Base-by-base conservation (phyloP, 2,329 filamentous ascomycete species). In the Colletotrichum liaoningense region DNA sequence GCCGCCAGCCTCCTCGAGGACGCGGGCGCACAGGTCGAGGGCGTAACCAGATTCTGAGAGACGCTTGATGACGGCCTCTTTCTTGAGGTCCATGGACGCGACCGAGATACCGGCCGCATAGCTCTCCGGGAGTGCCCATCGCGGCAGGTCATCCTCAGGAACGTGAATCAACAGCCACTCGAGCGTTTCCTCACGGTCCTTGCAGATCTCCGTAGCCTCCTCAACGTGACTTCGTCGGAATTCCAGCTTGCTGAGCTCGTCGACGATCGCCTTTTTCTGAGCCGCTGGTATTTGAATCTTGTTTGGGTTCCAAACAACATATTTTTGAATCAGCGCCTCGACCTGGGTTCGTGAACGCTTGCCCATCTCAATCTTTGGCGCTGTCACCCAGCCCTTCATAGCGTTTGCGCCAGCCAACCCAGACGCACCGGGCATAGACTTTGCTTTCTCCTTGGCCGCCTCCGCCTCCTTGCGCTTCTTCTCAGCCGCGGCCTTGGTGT, bases 161-260 rank as follows among this genome's bases (percentile, higher is more conserved):
- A 99, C 95, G 82, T 99, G 96, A 64, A 98, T 95, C 62, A 99
- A 88, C 19, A 99, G 88, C 97, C 97, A 99, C 81, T 98, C 96
- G 2, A 99, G 88, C 19, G 95, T 93, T 83, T 99, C 97, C 80
- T 98, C 95, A 35, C 93, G 89, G 80, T 98, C 95, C 81, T 96
- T 97, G 85, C 95, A 98, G 78, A 95, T 91, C 57, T 91, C 91
- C 1, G 94, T 90, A 9, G 97, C 96, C 83, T 99, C 97, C 79
- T 97, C 92, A 54, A 95, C 90, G 80, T 99, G 97, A 78, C 93
- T 97, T 78, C 88, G 88, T n/a, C 96, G 92, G 81, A 99, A 99
- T 0, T 95, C 95, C 63, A 97, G 88, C n/a, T 87, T 89, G 26
- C 87, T 88, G 46, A 98, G 88, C 78, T 97, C 94, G 19, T 91